Conservation (phyloP, 176 grass and related monocot species). For the Urochloa ruziziensis region DNA sequence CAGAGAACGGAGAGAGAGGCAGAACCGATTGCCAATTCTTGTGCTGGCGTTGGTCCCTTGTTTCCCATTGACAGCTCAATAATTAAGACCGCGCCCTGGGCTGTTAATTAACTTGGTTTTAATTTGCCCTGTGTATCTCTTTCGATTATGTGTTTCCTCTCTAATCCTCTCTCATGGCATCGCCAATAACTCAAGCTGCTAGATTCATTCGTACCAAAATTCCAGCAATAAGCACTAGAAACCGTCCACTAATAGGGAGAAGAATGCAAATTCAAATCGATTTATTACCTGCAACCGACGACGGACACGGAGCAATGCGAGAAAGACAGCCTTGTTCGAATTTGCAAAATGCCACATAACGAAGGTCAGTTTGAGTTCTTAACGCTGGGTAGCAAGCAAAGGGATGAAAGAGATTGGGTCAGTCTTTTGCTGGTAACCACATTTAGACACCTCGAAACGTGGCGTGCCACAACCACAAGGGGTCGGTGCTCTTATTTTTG, state of each 20-base stretch:
- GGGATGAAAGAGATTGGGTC: neutral
- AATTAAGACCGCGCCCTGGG: slow-evolving; percentile 5
- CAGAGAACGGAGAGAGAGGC: slow-evolving; percentile 16
- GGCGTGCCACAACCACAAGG: slow-evolving; percentile 12
- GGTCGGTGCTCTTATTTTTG: slow-evolving; percentile 43
- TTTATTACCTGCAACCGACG: slow-evolving; percentile 46
- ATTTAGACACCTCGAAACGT: slow-evolving; percentile 25
- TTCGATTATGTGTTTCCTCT: slow-evolving; percentile 17
- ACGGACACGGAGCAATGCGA: neutral
- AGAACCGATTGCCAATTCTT: slow-evolving; percentile 53
- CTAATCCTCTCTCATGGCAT: slow-evolving; percentile 41
- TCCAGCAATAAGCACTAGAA: slow-evolving; percentile 25
- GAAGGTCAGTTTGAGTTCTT: no score
- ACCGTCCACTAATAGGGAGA: slow-evolving; percentile 18
- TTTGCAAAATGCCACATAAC: neutral
- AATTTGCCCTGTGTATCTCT: neutral
- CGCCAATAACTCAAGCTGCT: slow-evolving; percentile 38
- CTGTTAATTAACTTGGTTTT: slow-evolving; percentile 1
- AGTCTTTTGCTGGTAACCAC: neutral
- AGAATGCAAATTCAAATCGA: slow-evolving; percentile 37
- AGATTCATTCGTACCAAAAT: neutral
- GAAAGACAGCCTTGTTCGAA: neutral
- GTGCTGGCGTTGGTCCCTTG: neutral
- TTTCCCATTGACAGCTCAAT: slow-evolving; percentile 31
- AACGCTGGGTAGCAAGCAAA: neutral